Base-by-base conservation (phyloP, 495 filamentous ascomycete species). In the Aspergillus indologenus region DNA sequence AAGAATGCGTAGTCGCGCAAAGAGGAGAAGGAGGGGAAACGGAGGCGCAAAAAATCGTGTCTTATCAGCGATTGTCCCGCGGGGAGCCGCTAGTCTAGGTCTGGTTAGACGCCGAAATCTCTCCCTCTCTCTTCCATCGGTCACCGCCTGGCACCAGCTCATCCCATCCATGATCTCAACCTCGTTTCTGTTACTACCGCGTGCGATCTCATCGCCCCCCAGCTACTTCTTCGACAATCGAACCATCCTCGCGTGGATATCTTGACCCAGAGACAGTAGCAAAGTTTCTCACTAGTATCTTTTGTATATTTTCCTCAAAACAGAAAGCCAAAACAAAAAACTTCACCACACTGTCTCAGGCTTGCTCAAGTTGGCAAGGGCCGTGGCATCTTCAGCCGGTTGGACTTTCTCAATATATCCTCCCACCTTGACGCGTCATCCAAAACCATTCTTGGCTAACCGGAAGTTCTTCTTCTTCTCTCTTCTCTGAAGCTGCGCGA, bases 361-460 rank as follows among this genome's bases (percentile, higher is more conserved):
- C 20, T 22, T 23, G 48, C 34, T 50, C 43, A 61, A 61, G 50
- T 61, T 65, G 50, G 52, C 46, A 43, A 56, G 63, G 45, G 53
- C 45, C 19, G 64, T 63, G 71, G 69, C 72, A 67, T 70, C 58
- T 69, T 66, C 65, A 77, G 73, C 74, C 65, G 76, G 75, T 79
- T 77, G 75, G 75, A 78, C 69, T 75, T 75, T 77, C 74, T 73
- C 68, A 70, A 68, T 67, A 65, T 57, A 63, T 51, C 54, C 59
- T 53, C 56, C 59, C 54, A 52, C 47, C 42, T 34, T 47, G 53
- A 46, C 31, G 45, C 50, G 40, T 60, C 53, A 46, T 53, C 9
- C 49, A 21, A 56, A 56, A 61, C 61, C 67, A 51, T 62, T 56
- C 57, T 62, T 61, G 47, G 65, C 70, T 73, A 67, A 73, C 68